Evolutionary conservation across 345 rosid species (phyloP).

Genomic region (Alliaria petiolata): DNA sequence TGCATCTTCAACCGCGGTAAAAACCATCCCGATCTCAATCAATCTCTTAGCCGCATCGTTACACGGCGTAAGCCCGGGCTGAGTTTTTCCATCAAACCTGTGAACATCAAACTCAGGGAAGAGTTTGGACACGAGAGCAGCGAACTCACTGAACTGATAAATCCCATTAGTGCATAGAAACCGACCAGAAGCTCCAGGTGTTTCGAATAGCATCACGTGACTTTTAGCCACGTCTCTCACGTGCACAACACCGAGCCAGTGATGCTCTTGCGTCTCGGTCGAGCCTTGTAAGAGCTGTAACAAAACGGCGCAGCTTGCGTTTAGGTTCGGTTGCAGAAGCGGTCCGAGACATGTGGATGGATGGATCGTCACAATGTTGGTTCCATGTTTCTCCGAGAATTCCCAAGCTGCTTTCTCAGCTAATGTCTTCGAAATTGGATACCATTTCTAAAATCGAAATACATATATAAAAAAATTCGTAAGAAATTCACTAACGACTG

Average conservation of each 20-base stretch:
- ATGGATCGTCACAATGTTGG: slow-evolving; percentile 65
- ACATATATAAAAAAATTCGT: too few species aligned
- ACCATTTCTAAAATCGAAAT: slow-evolving; percentile 54
- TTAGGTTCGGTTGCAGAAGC: slow-evolving; percentile 59
- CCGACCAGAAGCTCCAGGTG: slow-evolving; percentile 62
- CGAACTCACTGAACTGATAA: slow-evolving; percentile 69
- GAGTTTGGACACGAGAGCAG: slow-evolving; percentile 53
- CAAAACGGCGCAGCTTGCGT: slow-evolving; percentile 75
- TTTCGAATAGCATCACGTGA: slow-evolving; percentile 55
- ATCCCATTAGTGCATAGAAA: slow-evolving; percentile 78
- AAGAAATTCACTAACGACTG: too few species aligned
- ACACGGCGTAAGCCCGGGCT: slow-evolving; percentile 54
- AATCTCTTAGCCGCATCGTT: slow-evolving; percentile 72
- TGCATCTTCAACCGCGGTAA: slow-evolving; percentile 64
- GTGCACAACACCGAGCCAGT: slow-evolving; percentile 81
- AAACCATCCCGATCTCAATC: slow-evolving; percentile 54
- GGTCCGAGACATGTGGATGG: slow-evolving; percentile 82
- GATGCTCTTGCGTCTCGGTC: slow-evolving; percentile 54
- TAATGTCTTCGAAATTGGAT: slow-evolving; percentile 71
- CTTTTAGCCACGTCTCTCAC: slow-evolving; percentile 75
- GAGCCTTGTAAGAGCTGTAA: slow-evolving; percentile 64
- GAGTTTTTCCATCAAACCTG: slow-evolving; percentile 58
- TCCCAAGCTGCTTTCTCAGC: slow-evolving; percentile 89
- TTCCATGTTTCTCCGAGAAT: slow-evolving; percentile 53
- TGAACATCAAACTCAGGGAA: slow-evolving; percentile 64